Evolutionary conservation across 225 moss, liverwort and hornwort genomes (phyloP), one percentile per base, ranked within the genome.

Genomic region (Physcomitrellopsis africana): DNA sequence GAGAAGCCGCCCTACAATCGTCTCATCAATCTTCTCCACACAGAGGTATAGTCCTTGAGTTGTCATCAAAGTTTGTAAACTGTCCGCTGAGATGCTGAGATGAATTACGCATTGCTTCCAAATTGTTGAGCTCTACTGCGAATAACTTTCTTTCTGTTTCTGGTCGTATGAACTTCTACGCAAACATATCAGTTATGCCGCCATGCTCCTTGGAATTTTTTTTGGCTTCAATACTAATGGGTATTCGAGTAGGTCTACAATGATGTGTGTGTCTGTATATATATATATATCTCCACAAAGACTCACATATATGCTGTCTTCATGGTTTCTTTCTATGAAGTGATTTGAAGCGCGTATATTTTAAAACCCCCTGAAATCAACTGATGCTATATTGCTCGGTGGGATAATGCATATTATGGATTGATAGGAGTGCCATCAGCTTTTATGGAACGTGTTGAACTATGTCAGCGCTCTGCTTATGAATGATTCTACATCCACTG

Each of bases 401-500:
- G 69, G 57, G 73, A 49, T 79, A 67, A 5, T 41, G 18, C 41
- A 37, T 77, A 12, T 26, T 48, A 49, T 82, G 76, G 65, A 22
- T 64, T 83, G 52, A 61, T 81, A 99, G 97, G 97, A 85, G 72
- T 99, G 97, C 82, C 91, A 90, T 81, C 92, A 93, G 71, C 93
- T 99, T 77, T 80, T 94, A 57, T 94, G 91, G 93, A 99, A 99
- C 71, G 93, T 94, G 42, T 86, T 99, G 58, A 86, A 90, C 63
- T 87, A 86, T 83, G 97, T 92, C 67, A 88, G 77, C 51, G 76
- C 80, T 67, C 83, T 99, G 51, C 85, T 93, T 65, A 80, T 74
- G 71, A 82, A 94, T 73, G 94, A 94, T 63, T 82, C 84, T 56
- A 86, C 91, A 26, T 91, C 85, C 62, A 99, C 94, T 72, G 93